Base-by-base conservation (phyloP, 805 yeast species). In the Priceomyces melissophilus region DNA sequence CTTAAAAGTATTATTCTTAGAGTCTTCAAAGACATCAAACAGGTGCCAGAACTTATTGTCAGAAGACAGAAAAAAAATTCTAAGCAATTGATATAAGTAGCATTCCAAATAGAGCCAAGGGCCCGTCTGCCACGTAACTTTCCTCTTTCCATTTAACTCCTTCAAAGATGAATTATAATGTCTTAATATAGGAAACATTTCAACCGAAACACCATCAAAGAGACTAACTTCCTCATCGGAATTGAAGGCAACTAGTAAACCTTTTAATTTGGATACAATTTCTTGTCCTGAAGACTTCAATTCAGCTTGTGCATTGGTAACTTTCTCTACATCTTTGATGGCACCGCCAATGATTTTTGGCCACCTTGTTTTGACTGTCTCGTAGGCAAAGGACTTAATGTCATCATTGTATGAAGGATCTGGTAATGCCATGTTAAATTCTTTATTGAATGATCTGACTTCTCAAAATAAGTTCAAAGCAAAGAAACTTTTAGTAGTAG, bases 81-180 rank as follows among this genome's bases (percentile, higher is more conserved):
- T 76, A 41, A 86, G 63, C 45, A 71, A 60, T 44, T 96, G 79
- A 65, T 93, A 93, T 43, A 93, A 58, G 56, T 84, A 82, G 60
- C 96, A 84, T 61, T 95, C 99, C 32, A 84, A 69, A 55, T 74
- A 84, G 40, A 93, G 67, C 99, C 99, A 93, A 13, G 96, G 96
- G 1, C 91, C 95, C 7, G 82, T 72, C 35, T 70, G 65, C 97
- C 97, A 93, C 11, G 85, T 78, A 39, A 73, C 54, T 12, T 43
- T 37, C 43, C 49, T 57, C 3, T 42, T 34, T 17, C 40, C 39
- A 37, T 59, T 61, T 35, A 66, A 50, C 17, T 55, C 47, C 16
- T 53, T 56, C 51, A 81, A 63, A 28, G 76, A 73, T 3, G 71
- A 73, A 63, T 91, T 87, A 66, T 79, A 90, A 5, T 77, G 67